Evolutionary conservation across 441 rosid genomes (phyloP).

Genomic region (Gossypium gossypioides): DNA sequence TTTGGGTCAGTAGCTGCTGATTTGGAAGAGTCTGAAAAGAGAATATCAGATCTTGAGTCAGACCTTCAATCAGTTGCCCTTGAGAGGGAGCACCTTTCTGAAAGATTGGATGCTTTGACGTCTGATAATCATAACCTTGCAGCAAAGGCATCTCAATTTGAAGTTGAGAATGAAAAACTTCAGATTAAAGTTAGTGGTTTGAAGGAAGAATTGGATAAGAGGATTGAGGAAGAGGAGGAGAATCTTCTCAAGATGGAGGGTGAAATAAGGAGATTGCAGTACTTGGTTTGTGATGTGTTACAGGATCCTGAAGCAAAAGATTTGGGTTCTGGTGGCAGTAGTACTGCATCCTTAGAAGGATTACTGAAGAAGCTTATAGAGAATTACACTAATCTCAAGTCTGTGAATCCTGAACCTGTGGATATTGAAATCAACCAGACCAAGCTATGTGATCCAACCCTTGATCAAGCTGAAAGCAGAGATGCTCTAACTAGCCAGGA

Average conservation of each 20-base stretch:
- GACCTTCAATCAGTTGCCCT: slow-evolving; percentile 39
- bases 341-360: slow-evolving; percentile 54
- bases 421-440: slow-evolving; percentile 24
- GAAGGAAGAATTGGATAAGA: slow-evolving; percentile 49
- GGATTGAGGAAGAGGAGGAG: slow-evolving; percentile 43
- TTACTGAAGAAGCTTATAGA: slow-evolving; percentile 63
- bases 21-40: slow-evolving; percentile 54
- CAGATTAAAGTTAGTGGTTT: slow-evolving; percentile 41
- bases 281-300: slow-evolving; percentile 53
- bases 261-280: slow-evolving; percentile 48
- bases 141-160: slow-evolving; percentile 37
- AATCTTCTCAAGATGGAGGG: slow-evolving; percentile 35
- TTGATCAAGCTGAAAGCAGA: slow-evolving; percentile 30
- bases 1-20: slow-evolving; percentile 60
- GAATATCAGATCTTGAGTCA: slow-evolving; percentile 42
- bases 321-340: slow-evolving; percentile 33
- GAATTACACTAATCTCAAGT: slow-evolving; percentile 30
- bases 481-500: slow-evolving; percentile 36
- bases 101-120: slow-evolving; percentile 48
- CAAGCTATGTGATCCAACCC: slow-evolving; percentile 23
- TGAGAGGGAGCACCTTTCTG: slow-evolving; percentile 53
- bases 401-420: slow-evolving; percentile 26
- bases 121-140: slow-evolving; percentile 42
- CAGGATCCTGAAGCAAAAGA: slow-evolving; percentile 44
- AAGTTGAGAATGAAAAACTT: slow-evolving; percentile 52